These are phyloP conservation scores for Alternaria atra DNA, from an alignment of 2,329 filamentous ascomycete species.

Conservation along the genomic window DNA sequence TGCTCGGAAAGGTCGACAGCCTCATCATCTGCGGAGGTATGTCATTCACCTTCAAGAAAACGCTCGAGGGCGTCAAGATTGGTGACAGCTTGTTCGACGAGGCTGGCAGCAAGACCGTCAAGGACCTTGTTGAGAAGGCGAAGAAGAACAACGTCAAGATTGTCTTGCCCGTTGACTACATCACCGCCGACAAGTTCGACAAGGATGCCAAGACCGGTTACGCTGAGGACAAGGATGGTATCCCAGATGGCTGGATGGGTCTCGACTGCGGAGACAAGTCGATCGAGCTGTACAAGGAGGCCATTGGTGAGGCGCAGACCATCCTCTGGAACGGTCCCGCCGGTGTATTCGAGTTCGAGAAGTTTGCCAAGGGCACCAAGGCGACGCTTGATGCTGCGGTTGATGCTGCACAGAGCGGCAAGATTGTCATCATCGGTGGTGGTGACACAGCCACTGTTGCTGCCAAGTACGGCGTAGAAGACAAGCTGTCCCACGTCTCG, in stretches of 20 bases:
- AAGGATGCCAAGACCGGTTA: constrained; percentile 81
- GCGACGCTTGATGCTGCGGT: constrained; percentile 89
- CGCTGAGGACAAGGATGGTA: constrained; percentile 86
- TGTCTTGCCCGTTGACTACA: constrained; percentile 91
- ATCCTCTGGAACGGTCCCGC: constrained; percentile 99
- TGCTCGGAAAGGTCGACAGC: constrained; percentile 96
- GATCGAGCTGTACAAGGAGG: constrained; percentile 84
- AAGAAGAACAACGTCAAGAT: constrained; percentile 96
- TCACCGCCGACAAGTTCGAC: constrained; percentile 94
- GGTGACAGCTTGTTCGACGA: constrained; percentile 93
- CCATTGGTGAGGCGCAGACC: constrained; percentile 88
- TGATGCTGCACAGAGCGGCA: constrained; percentile 78
- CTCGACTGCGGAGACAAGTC: constrained; percentile 93
- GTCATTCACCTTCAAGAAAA: constrained; percentile 99
- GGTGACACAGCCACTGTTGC: constrained; percentile 98
- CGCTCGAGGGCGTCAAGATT: constrained; percentile 88
- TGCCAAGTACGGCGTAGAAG: constrained; percentile 94
- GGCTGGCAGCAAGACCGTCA: constrained; percentile 90
- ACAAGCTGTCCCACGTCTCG: constrained; percentile 97
- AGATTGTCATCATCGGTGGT: constrained; percentile 98
- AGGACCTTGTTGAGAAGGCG: constrained; percentile 88
- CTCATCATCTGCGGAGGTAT: constrained; percentile 97
- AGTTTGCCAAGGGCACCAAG: constrained; percentile 93
- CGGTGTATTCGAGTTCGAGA: constrained; percentile 96
- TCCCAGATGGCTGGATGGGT: constrained; percentile 98